Percentiles rank a stretch among this genome's conserved stretches.
phyloP scores from a whole-genome alignment of 345 rosid genomes.

The Populus davidiana region DNA sequence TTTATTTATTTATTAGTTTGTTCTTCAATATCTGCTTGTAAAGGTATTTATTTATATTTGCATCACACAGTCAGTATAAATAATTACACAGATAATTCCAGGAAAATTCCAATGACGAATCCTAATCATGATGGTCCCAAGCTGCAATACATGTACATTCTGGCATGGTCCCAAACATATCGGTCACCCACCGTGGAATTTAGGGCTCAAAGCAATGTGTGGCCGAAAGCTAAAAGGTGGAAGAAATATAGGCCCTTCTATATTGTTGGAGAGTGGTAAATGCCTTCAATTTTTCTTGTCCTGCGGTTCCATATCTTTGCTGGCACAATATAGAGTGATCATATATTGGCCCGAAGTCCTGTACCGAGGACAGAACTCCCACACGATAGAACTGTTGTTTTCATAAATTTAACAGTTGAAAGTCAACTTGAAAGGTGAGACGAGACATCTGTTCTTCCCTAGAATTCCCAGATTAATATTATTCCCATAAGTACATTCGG shows the following conservation, averaged over 20 bases:
- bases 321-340: background rate
- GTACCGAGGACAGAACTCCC: background rate
- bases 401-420: no score
- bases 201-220: constrained; percentile 5
- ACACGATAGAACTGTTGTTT: no score
- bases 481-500: no score
- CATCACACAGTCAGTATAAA: background rate
- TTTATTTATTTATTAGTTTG: no score
- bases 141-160: background rate
- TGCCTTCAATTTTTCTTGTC: background rate
- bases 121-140: constrained; percentile 20
- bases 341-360: background rate
- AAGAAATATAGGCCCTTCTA: no score
- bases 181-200: constrained; percentile 21
- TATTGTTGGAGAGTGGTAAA: background rate
- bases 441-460: no score
- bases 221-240: constrained; percentile 7
- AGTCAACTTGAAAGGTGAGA: no score
- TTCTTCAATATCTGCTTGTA: background rate
- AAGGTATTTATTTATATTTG: background rate
- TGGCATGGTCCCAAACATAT: constrained; percentile 28
- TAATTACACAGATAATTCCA: background rate
- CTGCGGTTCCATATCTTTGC: background rate
- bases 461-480: no score
- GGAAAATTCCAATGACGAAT: background rate